A percentile compares a stretch with the other conserved stretches of the same genome.
Conservation (phyloP, 306 rosid genomes). For the Vigna unguiculata region DNA sequence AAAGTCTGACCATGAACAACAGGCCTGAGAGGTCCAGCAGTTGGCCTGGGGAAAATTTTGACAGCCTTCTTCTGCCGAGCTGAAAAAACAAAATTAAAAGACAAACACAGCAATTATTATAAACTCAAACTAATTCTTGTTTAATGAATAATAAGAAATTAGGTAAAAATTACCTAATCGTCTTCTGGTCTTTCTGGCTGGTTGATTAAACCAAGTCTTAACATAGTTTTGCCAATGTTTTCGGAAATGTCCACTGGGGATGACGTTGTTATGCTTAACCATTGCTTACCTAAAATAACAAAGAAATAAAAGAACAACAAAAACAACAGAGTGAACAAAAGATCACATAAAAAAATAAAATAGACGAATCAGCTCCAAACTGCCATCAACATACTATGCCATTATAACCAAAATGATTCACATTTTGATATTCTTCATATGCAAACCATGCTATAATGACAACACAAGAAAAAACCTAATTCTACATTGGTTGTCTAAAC, state of each 20-base stretch:
- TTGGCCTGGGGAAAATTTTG: slow-evolving; percentile 65
- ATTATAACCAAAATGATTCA: too few species aligned
- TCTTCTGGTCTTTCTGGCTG: slow-evolving; percentile 67
- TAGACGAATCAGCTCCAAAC: background rate
- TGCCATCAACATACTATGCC: background rate
- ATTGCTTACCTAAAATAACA: slow-evolving; percentile 53
- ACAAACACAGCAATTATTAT: background rate
- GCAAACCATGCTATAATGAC: background rate
- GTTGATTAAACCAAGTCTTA: slow-evolving; percentile 72
- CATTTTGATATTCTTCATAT: background rate
- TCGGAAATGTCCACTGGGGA: slow-evolving; percentile 65
- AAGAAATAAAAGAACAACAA: background rate
- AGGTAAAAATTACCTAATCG: slow-evolving; percentile 49
- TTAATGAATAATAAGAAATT: background rate
- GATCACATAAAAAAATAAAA: background rate
- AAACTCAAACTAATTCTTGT: background rate
- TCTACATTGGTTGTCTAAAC: background rate
- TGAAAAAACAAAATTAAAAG: slow-evolving; percentile 5
- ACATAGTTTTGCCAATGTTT: slow-evolving; percentile 75
- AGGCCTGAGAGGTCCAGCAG: slow-evolving; percentile 64
- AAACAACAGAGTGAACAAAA: background rate
- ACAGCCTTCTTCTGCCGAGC: slow-evolving; percentile 75
- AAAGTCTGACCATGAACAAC: slow-evolving; percentile 69
- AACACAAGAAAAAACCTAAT: background rate
- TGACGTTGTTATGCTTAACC: slow-evolving; percentile 73